Evolutionary conservation across 2,329 filamentous ascomycete genomes (phyloP), one percentile per base, ranked within the genome.

Genomic region (Graphilbum sp.): DNA sequence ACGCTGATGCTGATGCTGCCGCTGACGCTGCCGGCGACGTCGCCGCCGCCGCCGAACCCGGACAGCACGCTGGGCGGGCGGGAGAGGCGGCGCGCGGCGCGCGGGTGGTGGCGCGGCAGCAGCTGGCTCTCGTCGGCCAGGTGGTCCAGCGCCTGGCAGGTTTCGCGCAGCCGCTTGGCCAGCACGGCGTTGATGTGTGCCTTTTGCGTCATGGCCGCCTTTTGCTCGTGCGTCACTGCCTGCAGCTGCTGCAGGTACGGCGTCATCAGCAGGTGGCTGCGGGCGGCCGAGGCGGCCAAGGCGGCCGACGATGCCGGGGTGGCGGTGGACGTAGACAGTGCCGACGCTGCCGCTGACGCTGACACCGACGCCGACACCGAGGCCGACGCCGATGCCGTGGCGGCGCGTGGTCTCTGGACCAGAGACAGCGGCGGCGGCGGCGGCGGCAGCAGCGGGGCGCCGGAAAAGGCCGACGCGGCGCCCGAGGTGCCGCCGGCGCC

Each of bases 61-160:
- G 16, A 21, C 27, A 29, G 27, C 7, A 29, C 27, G 13, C 27
- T 29, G 27, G 11, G 13, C 27, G 27, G 11, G 5, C 13, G 7
- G 27, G 11, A 6, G 6, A 8, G 7, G 27, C 27, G 27, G 27
- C 27, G 6, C 7, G 8, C 27, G 11, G 8, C 11, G 11, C 35
- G 9, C 25, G 27, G 16, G 34, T 69, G 63, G 44, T 74, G 62
- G 9, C 59, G 55, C 2, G 65, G 66, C 12, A 79, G 60, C 15
- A 79, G 56, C 44, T 75, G 71, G 47, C 74, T 79, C 49, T 78
- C 73, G 35, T 78, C 67, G 11, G 66, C 62, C 3, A 79, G 56
- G 40, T 65, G 69, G 35, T 64, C 62, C 8, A 79, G 55, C 2
- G 56, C 50, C 49, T 69, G 64, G 37, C 58, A 57, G 13, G 61